A percentile compares a stretch with the other conserved stretches of the same genome.
phyloP scores from a whole-genome alignment of 108 stramenopile species.

The Nitzschia palea region DNA sequence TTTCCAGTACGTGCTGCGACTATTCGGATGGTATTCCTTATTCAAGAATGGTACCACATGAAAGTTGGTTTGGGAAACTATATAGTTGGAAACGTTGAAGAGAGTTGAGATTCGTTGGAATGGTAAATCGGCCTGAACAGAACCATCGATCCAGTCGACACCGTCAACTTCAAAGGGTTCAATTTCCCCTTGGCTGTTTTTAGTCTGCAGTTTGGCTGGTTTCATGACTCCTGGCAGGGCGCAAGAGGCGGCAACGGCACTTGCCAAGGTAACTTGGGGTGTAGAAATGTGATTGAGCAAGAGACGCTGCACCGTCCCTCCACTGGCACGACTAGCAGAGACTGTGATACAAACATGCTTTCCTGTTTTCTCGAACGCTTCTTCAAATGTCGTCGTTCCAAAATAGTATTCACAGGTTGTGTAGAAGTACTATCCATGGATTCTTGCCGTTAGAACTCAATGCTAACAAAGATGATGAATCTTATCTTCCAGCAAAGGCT shows the following conservation, averaged over 20 bases:
- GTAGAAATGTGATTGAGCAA: constrained; percentile 90
- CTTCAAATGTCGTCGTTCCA: constrained; percentile 85
- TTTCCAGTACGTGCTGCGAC: constrained; percentile 65
- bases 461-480: too few species aligned
- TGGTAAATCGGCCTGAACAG: constrained; percentile 89
- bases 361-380: constrained; percentile 86
- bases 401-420: constrained; percentile 87
- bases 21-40: constrained; percentile 80
- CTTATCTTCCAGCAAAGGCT: not conserved
- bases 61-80: constrained; percentile 91
- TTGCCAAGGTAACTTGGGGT: constrained; percentile 83
- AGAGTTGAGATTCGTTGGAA: constrained; percentile 89
- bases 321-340: constrained; percentile 70
- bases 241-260: constrained; percentile 87
- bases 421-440: constrained; percentile 28
- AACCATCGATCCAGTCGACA: constrained; percentile 92
- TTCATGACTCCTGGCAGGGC: constrained; percentile 90
- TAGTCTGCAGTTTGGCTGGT: constrained; percentile 80
- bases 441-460: not conserved
- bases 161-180: constrained; percentile 92
- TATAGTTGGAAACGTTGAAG: constrained; percentile 86
- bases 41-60: constrained; percentile 89
- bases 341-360: constrained; percentile 93
- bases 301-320: constrained; percentile 76
- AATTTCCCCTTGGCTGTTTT: constrained; percentile 70